Conservation (phyloP, 2,329 filamentous ascomycete genomes). For the Claviceps sp. region DNA sequence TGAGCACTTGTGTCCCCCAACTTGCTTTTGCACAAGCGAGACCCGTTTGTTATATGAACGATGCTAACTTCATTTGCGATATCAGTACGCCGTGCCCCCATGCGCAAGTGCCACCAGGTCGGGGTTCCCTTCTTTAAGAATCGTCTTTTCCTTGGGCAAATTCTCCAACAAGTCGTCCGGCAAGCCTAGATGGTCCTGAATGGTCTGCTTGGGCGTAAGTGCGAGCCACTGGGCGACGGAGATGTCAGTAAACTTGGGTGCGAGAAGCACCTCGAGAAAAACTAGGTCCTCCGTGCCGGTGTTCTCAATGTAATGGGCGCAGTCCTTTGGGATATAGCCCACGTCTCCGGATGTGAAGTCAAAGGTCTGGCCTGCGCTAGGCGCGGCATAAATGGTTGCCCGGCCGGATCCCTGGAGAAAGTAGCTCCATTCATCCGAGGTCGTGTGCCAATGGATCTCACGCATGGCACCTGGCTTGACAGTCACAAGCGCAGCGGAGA, state of each 20-base stretch:
- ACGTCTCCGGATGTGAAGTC: slow-evolving; percentile 47
- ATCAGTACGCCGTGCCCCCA: slow-evolving; percentile 10
- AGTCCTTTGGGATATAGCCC: slow-evolving; percentile 37
- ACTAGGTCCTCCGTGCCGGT: slow-evolving; percentile 42
- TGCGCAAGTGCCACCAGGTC: slow-evolving; percentile 19
- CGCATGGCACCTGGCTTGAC: slow-evolving; percentile 50
- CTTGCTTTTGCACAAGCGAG: not conserved
- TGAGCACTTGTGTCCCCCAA: not conserved
- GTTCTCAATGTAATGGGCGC: slow-evolving; percentile 49
- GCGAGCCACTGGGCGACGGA: slow-evolving; percentile 46
- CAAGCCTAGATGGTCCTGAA: slow-evolving; percentile 40
- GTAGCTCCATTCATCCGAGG: slow-evolving; percentile 47
- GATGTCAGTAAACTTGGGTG: slow-evolving; percentile 37
- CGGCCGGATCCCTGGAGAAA: slow-evolving; percentile 43
- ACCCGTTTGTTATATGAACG: not conserved
- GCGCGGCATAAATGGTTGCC: slow-evolving; percentile 41
- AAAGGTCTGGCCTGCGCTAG: slow-evolving; percentile 36
- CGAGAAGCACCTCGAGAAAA: slow-evolving; percentile 46
- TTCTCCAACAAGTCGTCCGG: slow-evolving; percentile 21
- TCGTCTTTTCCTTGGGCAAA: slow-evolving; percentile 27
- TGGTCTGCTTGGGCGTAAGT: slow-evolving; percentile 42
- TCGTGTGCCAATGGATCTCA: slow-evolving; percentile 51
- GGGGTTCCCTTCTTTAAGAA: slow-evolving; percentile 26
- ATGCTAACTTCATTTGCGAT: no score
- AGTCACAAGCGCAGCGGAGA: slow-evolving; percentile 43